These are phyloP conservation scores for Colletotrichum echinochloae DNA, from an alignment of 2,329 filamentous ascomycete genomes.

Conservation along the genomic window DNA sequence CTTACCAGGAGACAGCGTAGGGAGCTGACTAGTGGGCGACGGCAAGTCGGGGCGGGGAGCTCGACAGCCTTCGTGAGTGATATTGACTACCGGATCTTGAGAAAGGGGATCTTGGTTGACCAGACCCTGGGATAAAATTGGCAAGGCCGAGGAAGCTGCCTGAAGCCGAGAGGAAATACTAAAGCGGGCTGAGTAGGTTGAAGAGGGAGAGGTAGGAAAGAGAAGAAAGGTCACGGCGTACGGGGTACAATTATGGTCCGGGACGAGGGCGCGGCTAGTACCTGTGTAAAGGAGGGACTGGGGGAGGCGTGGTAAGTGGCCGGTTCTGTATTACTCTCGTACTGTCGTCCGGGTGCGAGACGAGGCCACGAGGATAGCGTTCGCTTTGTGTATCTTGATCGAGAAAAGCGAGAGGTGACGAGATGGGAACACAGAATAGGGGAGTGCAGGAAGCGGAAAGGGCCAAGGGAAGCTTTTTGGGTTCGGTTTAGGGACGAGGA, in stretches of 20 bases:
- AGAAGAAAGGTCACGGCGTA: conserved; percentile 29
- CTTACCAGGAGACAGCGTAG: conserved; percentile 24
- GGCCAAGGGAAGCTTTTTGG: conserved; percentile 42
- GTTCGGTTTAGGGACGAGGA: conserved; percentile 38
- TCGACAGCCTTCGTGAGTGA: conserved; percentile 19
- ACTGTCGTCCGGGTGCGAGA: conserved; percentile 29
- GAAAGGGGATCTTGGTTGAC: conserved; percentile 5
- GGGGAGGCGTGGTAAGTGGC: conserved; percentile 27
- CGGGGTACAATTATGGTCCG: conserved; percentile 4
- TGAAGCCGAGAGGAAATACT: conserved; percentile 1
- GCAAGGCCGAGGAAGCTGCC: neutral
- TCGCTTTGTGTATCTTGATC: conserved; percentile 26
- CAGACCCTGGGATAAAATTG: neutral
- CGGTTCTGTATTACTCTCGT: conserved; percentile 24
- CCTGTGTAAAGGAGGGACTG: conserved; percentile 22
- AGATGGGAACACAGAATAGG: conserved; percentile 28
- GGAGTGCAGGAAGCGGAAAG: conserved; percentile 31
- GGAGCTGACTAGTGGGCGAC: conserved; percentile 33
- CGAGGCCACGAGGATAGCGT: conserved; percentile 23
- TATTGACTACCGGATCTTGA: conserved; percentile 13
- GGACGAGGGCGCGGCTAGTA: conserved; percentile 20
- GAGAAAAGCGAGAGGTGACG: conserved; percentile 18
- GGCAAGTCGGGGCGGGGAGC: conserved; percentile 24
- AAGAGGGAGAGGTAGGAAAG: conserved; percentile 16
- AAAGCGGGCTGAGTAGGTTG: conserved; percentile 10